A percentile compares a stretch with the other conserved stretches of the same genome.
Evolutionary conservation across 2,329 filamentous ascomycete species (phyloP).

Genomic region (Cylindrodendrum hubeiense): DNA sequence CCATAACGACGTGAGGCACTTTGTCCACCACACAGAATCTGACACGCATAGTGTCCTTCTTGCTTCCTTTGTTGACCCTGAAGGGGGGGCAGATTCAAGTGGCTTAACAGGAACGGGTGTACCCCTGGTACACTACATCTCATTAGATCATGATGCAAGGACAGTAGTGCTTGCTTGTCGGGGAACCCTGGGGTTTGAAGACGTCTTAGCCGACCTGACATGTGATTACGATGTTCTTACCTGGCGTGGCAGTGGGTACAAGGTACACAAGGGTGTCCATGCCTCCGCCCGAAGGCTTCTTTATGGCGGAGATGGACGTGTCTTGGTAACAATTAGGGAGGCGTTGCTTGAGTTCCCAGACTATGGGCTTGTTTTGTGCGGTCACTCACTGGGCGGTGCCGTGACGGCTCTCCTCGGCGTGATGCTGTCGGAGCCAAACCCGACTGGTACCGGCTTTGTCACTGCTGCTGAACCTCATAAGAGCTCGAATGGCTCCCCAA

Average conservation of each 20-base stretch:
- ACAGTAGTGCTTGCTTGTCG: constrained; percentile 80
- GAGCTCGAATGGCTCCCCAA: constrained; percentile 52
- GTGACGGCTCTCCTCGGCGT: constrained; percentile 79
- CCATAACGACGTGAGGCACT: constrained; percentile 72
- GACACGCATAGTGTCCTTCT: constrained; percentile 71
- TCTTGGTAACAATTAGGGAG: constrained; percentile 74
- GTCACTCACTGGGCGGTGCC: constrained; percentile 77
- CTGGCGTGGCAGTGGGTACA: constrained; percentile 74
- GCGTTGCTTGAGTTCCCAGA: constrained; percentile 75
- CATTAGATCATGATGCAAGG: constrained; percentile 77
- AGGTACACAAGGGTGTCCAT: constrained; percentile 81
- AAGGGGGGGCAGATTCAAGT: constrained; percentile 74
- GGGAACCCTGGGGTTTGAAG: constrained; percentile 79
- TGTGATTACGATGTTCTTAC: constrained; percentile 77
- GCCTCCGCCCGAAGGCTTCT: constrained; percentile 77
- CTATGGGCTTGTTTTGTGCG: constrained; percentile 78
- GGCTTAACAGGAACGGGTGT: constrained; percentile 75
- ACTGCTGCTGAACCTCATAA: constrained; percentile 66
- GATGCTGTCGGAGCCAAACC: constrained; percentile 75
- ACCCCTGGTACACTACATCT: constrained; percentile 80
- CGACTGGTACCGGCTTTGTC: constrained; percentile 69
- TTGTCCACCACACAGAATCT: constrained; percentile 72
- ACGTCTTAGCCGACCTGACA: constrained; percentile 79
- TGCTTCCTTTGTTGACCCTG: constrained; percentile 77
- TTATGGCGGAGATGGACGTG: constrained; percentile 74